phyloP scores from a whole-genome alignment of 2,329 filamentous ascomycete species.

The Aspergillus spinulosporus region DNA sequence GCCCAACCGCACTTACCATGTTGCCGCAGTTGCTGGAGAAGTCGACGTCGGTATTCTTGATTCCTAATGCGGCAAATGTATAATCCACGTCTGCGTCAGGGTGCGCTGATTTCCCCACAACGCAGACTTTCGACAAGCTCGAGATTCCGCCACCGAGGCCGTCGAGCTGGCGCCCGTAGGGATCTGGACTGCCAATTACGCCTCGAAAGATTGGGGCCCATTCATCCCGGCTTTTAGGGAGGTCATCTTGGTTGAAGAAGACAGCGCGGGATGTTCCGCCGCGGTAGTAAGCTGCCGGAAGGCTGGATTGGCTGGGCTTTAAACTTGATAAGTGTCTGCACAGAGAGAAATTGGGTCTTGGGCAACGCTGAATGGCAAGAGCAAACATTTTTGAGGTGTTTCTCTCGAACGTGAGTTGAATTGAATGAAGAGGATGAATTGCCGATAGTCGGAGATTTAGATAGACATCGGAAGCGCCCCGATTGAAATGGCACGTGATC shows the following conservation, averaged over 20 bases:
- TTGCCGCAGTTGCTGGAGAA: conserved; percentile 74
- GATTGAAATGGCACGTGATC: neutral
- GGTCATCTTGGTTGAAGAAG: conserved; percentile 56
- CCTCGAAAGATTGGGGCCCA: conserved; percentile 60
- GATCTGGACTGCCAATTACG: conserved; percentile 66
- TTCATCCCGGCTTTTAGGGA: conserved; percentile 48
- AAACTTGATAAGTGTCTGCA: neutral
- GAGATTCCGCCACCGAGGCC: conserved; percentile 70
- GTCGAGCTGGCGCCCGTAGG: conserved; percentile 67
- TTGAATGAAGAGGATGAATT: neutral
- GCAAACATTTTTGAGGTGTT: neutral
- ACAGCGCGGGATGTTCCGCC: conserved; percentile 70
- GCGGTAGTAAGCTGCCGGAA: conserved; percentile 62
- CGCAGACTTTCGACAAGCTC: conserved; percentile 69
- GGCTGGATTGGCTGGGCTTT: conserved; percentile 28
- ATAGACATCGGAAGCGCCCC: neutral
- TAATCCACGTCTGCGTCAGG: conserved; percentile 63
- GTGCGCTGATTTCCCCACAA: conserved; percentile 57
- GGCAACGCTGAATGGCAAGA: neutral
- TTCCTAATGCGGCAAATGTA: conserved; percentile 69
- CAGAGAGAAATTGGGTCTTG: neutral
- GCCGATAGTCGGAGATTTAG: neutral
- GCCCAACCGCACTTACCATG: conserved; percentile 67
- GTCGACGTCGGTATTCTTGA: conserved; percentile 62
- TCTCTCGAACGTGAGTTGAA: neutral